Evolutionary conservation across 257 asterid genomes (phyloP).

Genomic region (Nicotiana benthamiana): DNA sequence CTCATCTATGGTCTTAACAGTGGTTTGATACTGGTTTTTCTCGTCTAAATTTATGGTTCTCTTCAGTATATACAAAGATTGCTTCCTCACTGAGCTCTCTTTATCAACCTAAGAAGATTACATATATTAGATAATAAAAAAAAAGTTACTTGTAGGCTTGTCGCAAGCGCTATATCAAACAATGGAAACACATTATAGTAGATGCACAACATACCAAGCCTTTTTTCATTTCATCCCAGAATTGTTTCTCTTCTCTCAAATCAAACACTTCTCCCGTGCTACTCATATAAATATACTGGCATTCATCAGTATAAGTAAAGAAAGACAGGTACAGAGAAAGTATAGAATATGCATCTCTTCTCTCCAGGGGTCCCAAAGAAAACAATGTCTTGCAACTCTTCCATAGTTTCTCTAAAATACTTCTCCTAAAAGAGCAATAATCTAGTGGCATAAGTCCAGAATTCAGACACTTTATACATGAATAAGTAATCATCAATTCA

Average conservation of each 20-base stretch:
- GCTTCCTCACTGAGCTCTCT: conserved; percentile 73
- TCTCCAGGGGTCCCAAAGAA: conserved; percentile 62
- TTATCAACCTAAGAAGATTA: conserved; percentile 50
- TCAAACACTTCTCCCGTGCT: conserved; percentile 35
- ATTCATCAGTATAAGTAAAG: conserved; percentile 36
- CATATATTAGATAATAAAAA: background rate
- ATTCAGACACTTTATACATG: background rate
- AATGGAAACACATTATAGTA: background rate
- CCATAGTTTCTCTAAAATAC: conserved; percentile 52
- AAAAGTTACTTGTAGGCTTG: background rate
- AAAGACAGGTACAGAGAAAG: conserved; percentile 68
- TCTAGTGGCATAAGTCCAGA: background rate
- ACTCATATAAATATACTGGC: conserved; percentile 32
- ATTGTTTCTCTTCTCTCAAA: conserved; percentile 43
- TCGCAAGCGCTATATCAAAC: background rate
- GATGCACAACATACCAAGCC: conserved; percentile 64
- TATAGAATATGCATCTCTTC: conserved; percentile 78
- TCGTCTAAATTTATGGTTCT: conserved; percentile 43
- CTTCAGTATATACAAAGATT: conserved; percentile 62
- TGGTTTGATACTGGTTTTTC: conserved; percentile 36
- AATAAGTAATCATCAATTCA: background rate
- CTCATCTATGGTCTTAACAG: conserved; percentile 30
- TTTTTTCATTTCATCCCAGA: conserved; percentile 78
- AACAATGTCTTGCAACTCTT: conserved; percentile 60
- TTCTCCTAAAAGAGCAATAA: conserved; percentile 44